phyloP scores from a whole-genome alignment of 768 basidiomycete species.

The Rhodotorula graminis region DNA sequence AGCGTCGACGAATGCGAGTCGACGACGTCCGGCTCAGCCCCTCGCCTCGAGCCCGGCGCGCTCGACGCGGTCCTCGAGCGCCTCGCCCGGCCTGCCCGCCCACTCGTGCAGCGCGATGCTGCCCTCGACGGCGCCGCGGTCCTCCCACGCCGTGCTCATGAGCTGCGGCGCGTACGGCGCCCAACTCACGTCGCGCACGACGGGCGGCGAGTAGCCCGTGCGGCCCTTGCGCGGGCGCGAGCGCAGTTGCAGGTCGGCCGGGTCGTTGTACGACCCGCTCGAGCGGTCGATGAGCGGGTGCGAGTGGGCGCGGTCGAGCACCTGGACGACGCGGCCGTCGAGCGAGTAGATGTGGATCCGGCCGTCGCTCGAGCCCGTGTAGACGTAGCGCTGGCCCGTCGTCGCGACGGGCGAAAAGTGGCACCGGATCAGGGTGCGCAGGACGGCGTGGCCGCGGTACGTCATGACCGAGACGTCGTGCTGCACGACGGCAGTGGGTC shows the following conservation, averaged over 20 bases:
- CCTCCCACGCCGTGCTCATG: conserved; percentile 89
- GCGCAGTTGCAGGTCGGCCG: conserved; percentile 54
- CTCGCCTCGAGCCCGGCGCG: conserved; percentile 6
- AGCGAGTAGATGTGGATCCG: conserved; percentile 89
- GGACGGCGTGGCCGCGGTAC: conserved; percentile 82
- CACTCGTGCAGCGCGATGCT: conserved; percentile 89
- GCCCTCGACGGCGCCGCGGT: conserved; percentile 52
- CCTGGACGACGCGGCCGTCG: conserved; percentile 77
- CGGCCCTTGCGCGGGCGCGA: conserved; percentile 8
- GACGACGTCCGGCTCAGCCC: neutral
- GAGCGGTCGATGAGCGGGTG: conserved; percentile 55
- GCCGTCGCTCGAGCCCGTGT: conserved; percentile 85
- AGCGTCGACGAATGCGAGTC: neutral
- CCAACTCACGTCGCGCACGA: conserved; percentile 94
- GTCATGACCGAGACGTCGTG: conserved; percentile 52
- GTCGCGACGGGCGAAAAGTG: conserved; percentile 91
- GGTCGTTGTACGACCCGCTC: conserved; percentile 52
- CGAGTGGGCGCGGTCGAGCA: conserved; percentile 73
- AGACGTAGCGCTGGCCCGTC: conserved; percentile 84
- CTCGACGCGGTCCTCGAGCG: conserved; percentile 22
- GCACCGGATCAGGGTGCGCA: conserved; percentile 88
- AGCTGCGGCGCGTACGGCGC: conserved; percentile 83
- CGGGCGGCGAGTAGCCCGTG: conserved; percentile 47
- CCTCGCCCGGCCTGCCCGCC: conserved; percentile 56
- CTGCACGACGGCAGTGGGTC: neutral